Percentiles rank a stretch among this genome's conserved stretches.
Conservation (phyloP, 768 basidiomycete species). For the Amanita polypyramis region DNA sequence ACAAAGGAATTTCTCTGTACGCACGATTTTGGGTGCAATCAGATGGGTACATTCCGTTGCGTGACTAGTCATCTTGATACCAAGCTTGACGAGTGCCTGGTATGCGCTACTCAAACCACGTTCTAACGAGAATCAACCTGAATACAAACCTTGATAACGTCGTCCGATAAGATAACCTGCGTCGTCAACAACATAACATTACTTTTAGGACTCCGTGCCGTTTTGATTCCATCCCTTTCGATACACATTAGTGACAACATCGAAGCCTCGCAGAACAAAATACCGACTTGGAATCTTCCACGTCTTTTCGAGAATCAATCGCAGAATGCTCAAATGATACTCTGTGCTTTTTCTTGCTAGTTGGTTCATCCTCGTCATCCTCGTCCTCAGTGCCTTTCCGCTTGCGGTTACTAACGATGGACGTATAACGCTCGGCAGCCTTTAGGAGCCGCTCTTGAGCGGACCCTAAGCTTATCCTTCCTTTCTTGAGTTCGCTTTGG, state of each 20-base stretch:
- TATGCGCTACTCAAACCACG: background rate
- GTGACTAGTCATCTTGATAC: constrained; percentile 51
- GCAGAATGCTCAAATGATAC: background rate
- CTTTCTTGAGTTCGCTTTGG: constrained; percentile 48
- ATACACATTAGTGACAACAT: background rate
- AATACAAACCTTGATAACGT: constrained; percentile 45
- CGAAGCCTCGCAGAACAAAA: background rate
- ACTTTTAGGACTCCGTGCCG: background rate
- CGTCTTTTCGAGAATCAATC: constrained; percentile 9
- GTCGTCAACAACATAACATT: constrained; percentile 56
- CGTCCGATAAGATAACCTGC: constrained; percentile 45
- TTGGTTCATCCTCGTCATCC: constrained; percentile 4
- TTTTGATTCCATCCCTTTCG: background rate
- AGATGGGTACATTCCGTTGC: constrained; percentile 73
- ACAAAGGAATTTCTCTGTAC: constrained; percentile 84
- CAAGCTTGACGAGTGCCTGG: constrained; percentile 55
- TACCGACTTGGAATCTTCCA: background rate
- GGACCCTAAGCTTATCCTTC: constrained; percentile 2
- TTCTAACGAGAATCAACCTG: background rate
- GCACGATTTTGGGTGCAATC: constrained; percentile 52
- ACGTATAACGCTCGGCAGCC: background rate
- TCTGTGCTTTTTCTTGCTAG: constrained; percentile 12
- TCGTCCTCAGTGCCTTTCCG: constrained; percentile 6
- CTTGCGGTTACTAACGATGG: constrained; percentile 4
- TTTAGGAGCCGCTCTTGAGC: background rate